Conservation (phyloP, 2,329 filamentous ascomycete species). For the Aspergillus sp. region DNA sequence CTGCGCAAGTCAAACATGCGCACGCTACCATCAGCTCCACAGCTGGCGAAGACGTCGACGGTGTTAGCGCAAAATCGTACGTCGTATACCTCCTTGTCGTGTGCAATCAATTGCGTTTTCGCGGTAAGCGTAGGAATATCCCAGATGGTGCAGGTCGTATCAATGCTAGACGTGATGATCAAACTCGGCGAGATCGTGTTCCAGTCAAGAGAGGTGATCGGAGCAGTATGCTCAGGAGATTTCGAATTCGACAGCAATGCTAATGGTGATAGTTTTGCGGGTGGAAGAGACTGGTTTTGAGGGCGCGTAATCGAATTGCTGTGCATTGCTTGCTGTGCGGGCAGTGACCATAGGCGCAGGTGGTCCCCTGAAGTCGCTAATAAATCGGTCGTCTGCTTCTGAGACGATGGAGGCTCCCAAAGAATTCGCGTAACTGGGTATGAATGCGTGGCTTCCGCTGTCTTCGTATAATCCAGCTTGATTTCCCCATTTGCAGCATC, state of each 20-base stretch:
- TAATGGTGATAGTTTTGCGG: conserved; percentile 79
- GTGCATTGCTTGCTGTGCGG: conserved; percentile 53
- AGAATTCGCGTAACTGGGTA: conserved; percentile 92
- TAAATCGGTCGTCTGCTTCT: conserved; percentile 91
- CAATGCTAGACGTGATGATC: conserved; percentile 97
- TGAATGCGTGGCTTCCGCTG: conserved; percentile 93
- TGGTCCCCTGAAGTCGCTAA: conserved; percentile 94
- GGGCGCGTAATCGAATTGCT: conserved; percentile 62
- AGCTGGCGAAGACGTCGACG: conserved; percentile 97
- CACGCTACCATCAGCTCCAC: conserved; percentile 93
- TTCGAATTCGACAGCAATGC: conserved; percentile 95
- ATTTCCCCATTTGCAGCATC: conserved; percentile 59
- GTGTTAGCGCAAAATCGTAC: conserved; percentile 97
- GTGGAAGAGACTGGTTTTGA: conserved; percentile 54
- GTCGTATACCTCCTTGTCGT: conserved; percentile 98
- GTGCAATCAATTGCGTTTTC: conserved; percentile 95
- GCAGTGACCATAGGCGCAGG: conserved; percentile 85
- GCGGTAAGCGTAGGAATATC: conserved; percentile 96
- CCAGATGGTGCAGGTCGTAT: conserved; percentile 99
- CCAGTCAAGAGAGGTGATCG: conserved; percentile 94
- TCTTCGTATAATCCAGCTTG: conserved; percentile 75
- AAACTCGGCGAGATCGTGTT: conserved; percentile 93
- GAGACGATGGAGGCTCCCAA: conserved; percentile 91
- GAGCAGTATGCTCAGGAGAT: conserved; percentile 94
- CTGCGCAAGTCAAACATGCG: conserved; percentile 97